phyloP scores from a whole-genome alignment of 1,284 basidiomycete genomes.

The Tilletia setariae region DNA sequence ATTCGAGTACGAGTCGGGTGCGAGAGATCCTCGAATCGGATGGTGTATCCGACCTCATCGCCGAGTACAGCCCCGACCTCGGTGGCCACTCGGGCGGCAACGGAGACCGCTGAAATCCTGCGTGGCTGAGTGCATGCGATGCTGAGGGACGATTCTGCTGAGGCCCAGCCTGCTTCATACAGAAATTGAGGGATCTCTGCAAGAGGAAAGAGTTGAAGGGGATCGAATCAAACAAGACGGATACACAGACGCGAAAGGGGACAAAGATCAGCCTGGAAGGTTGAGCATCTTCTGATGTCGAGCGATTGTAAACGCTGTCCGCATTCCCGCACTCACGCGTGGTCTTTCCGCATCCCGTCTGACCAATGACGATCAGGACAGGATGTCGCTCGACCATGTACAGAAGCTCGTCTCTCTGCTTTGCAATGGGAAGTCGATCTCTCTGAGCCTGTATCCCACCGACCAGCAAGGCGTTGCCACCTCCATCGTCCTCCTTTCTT shows the following conservation, averaged over 20 bases:
- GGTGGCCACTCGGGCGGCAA: constrained; percentile 55
- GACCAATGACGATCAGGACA: constrained; percentile 68
- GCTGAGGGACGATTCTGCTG: constrained; percentile 26
- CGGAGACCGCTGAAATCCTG: constrained; percentile 52
- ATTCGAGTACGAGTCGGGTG: constrained; percentile 50
- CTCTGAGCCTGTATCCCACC: constrained; percentile 70
- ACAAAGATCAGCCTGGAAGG: no score
- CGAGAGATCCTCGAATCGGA: constrained; percentile 56
- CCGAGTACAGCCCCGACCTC: constrained; percentile 61
- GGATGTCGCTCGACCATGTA: constrained; percentile 79
- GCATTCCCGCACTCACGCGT: constrained; percentile 31
- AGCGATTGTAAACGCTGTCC: no score
- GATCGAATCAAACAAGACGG: neutral
- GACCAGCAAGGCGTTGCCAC: neutral
- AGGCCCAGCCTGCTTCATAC: constrained; percentile 67
- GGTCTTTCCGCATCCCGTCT: constrained; percentile 48
- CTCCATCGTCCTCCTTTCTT: no score
- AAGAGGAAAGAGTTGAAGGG: neutral
- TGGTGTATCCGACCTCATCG: constrained; percentile 68
- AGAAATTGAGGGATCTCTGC: constrained; percentile 91
- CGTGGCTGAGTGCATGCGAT: constrained; percentile 55
- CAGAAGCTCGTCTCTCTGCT: constrained; percentile 75
- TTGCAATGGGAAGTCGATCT: constrained; percentile 78
- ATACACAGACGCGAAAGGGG: neutral
- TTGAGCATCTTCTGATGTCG: no score